A percentile compares a stretch with the other conserved stretches of the same genome.
Conservation (phyloP, 2,329 filamentous ascomycete genomes). For the Xylaria arbuscula region DNA sequence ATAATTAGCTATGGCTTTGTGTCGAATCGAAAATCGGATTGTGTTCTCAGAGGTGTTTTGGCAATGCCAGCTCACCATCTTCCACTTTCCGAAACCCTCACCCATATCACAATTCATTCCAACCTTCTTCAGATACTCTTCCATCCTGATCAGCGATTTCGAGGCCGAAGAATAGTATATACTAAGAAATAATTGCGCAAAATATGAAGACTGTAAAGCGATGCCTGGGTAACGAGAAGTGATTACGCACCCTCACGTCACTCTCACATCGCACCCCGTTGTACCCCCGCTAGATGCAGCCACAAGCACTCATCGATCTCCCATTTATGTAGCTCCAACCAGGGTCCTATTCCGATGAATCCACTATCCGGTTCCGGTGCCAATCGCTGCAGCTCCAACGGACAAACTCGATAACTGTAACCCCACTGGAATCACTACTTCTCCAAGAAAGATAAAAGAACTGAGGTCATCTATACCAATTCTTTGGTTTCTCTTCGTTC, state of each 20-base stretch:
- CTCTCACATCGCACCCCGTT: not conserved
- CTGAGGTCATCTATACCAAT: no score
- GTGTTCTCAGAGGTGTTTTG: not conserved
- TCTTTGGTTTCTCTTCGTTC: no score
- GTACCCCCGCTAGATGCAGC: not conserved
- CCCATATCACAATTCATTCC: constrained; percentile 25
- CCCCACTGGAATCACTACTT: no score
- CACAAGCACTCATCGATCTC: not conserved
- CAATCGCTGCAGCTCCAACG: not conserved
- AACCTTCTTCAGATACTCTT: constrained; percentile 6
- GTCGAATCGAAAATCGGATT: not conserved
- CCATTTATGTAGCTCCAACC: not conserved
- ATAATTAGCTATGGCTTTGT: not conserved
- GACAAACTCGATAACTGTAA: no score
- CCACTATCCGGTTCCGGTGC: not conserved
- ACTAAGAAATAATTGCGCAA: no score
- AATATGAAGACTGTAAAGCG: not conserved
- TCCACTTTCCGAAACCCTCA: constrained; percentile 28
- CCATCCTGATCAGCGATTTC: not conserved
- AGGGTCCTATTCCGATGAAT: not conserved
- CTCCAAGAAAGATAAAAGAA: no score
- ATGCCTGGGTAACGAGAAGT: not conserved
- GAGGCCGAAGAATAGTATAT: not conserved
- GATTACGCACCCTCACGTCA: not conserved
- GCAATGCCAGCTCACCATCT: constrained; percentile 13